phyloP scores from a whole-genome alignment of 2,329 filamentous ascomycete genomes.

The Calonectria multiphialidica region DNA sequence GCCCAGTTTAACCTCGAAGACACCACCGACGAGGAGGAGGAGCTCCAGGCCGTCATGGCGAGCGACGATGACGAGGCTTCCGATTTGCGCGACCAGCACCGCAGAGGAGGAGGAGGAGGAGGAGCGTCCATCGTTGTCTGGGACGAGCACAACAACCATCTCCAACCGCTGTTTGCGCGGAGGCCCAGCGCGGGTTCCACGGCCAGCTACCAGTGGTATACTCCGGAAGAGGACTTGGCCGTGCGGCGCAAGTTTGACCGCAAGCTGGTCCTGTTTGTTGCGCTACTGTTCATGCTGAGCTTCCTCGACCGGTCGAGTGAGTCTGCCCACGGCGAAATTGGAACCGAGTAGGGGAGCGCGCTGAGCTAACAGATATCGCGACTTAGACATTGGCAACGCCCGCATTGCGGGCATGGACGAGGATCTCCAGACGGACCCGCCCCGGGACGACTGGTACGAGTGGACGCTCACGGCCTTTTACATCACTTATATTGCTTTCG shows the following conservation, averaged over 20 bases:
- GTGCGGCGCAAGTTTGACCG: conserved; percentile 83
- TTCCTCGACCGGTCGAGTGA: conserved; percentile 89
- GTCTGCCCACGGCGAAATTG: conserved; percentile 40
- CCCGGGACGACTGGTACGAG: conserved; percentile 64
- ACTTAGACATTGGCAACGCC: conserved; percentile 71
- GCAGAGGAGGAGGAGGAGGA: conserved; percentile 20
- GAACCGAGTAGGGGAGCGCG: neutral
- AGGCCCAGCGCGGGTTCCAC: conserved; percentile 46
- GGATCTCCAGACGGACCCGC: conserved; percentile 66
- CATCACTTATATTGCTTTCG: conserved; percentile 71
- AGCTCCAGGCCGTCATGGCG: conserved; percentile 48
- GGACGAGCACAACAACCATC: conserved; percentile 29
- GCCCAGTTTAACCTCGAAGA: conserved; percentile 52
- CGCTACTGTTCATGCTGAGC: conserved; percentile 84
- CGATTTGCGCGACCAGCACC: conserved; percentile 45
- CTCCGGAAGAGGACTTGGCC: conserved; percentile 76
- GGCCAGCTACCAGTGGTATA: conserved; percentile 58
- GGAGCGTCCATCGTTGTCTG: conserved; percentile 28
- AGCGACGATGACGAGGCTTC: conserved; percentile 47
- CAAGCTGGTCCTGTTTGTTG: conserved; percentile 83
- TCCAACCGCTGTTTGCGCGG: conserved; percentile 38
- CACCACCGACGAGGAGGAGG: conserved; percentile 46
- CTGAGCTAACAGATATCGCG: neutral
- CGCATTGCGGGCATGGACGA: conserved; percentile 73
- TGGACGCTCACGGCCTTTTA: conserved; percentile 74